A percentile compares a stretch with the other conserved stretches of the same genome.
Evolutionary conservation across 345 rosid species (phyloP).

Genomic region (Aethionema arabicum): DNA sequence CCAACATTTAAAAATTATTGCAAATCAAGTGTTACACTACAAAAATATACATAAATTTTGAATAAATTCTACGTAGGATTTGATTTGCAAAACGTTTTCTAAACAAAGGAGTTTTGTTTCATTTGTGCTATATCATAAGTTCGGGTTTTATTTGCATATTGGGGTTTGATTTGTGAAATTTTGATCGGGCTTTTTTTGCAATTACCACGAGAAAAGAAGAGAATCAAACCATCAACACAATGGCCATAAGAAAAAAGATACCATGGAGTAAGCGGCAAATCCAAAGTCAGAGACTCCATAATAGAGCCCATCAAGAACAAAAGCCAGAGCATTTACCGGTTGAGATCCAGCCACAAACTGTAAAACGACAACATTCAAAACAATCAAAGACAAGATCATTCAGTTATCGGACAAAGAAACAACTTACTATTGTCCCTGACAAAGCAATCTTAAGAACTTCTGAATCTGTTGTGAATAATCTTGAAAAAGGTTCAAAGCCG

Average conservation of each 20-base stretch:
- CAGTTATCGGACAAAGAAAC: neutral
- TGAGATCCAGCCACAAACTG: constrained; percentile 97
- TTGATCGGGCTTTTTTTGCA: too few species aligned
- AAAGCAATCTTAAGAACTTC: constrained; percentile 76
- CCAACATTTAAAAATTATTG: too few species aligned
- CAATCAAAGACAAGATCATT: neutral
- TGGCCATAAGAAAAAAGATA: constrained; percentile 32
- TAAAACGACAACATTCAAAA: constrained; percentile 14
- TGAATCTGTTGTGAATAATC: constrained; percentile 68
- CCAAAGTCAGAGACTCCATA: constrained; percentile 92
- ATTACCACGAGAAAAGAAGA: neutral
- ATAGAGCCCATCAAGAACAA: constrained; percentile 87
- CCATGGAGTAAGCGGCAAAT: constrained; percentile 93
- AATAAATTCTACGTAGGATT: too few species aligned
- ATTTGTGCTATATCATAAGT: too few species aligned
- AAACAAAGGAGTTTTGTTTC: too few species aligned
- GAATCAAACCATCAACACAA: constrained; percentile 6
- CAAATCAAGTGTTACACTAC: too few species aligned
- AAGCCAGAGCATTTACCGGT: constrained; percentile 89
- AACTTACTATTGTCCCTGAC: constrained; percentile 77
- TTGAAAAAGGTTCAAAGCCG: constrained; percentile 74
- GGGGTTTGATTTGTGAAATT: too few species aligned
- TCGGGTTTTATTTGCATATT: too few species aligned
- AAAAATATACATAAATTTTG: too few species aligned
- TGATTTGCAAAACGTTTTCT: too few species aligned